Percentiles rank a stretch among this genome's conserved stretches.
Evolutionary conservation across 2,329 filamentous ascomycete species (phyloP).

Genomic region (Apiospora sp.): DNA sequence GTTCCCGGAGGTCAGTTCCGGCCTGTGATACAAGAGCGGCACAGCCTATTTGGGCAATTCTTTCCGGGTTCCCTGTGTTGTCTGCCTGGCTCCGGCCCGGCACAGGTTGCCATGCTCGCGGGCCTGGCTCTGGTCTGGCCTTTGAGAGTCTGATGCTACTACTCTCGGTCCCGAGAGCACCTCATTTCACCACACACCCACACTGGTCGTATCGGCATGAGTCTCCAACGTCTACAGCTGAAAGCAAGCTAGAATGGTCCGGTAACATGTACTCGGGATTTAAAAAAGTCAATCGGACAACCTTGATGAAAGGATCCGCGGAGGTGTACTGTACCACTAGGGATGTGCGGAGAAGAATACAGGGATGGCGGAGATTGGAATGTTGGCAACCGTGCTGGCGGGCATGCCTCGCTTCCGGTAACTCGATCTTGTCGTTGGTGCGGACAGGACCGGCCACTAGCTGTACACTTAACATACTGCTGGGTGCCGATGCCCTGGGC

Average conservation of each 20-base stretch:
- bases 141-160: neutral
- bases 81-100: neutral
- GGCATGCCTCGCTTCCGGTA: neutral
- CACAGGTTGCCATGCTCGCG: neutral
- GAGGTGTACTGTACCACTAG: no score
- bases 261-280: neutral
- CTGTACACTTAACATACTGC: neutral
- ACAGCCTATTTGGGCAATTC: neutral
- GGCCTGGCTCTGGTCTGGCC: neutral
- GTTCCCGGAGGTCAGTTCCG: neutral
- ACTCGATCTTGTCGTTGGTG: neutral
- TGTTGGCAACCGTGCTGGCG: neutral
- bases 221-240: neutral
- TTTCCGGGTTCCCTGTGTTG: neutral
- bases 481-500: neutral
- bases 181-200: neutral
- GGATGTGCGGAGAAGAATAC: no score
- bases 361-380: neutral
- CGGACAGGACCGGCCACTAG: neutral
- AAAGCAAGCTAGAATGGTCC: neutral
- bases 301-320: neutral
- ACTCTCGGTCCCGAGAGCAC: neutral
- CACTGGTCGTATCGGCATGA: neutral
- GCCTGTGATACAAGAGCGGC: neutral
- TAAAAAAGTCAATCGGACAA: neutral